Base-by-base conservation (phyloP, 2,329 filamentous ascomycete genomes). In the Myriosclerotinia curreyana region DNA sequence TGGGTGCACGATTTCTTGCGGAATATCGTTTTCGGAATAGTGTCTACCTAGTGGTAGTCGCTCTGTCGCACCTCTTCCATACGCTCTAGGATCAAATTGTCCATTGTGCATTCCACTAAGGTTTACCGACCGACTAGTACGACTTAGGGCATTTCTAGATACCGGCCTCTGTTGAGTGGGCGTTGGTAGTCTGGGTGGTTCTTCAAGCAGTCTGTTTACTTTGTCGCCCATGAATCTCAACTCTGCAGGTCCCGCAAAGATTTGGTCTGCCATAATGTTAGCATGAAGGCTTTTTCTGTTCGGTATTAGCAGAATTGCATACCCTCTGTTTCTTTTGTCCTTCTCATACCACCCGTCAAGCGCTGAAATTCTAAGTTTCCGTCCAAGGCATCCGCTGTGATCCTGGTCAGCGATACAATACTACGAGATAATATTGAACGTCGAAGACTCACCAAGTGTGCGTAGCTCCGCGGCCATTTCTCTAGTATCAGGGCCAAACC, bases 381-480 rank as follows among this genome's bases (percentile, higher is more conserved):
- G 4, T 59, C 55, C n/a, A 59, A 36, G 42, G 55, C 55, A n/a
- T 59, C 20, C 31, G 55, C 55, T 59, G 44, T 36, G 31, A 20
- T 59, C 3, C 12, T 7, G 2, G 20, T 59, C 12, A 59, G 42
- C 28, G 44, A 48, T 48, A 11, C n/a, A 25, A 8, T 17, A 36
- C 12, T 1, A 6, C 1, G 7, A 48, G 12, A 36, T n/a, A 36
- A 9, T 8, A 59, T 59, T 20, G 4, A 15, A 25, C 4, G 14
- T 25, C 11, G 9, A 34, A 25, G 7, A 44, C 59, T 62, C 25
- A 62, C 59, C 51, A 36, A 62, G 31, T 22, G 48, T 54, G 5
- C 59, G 49, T 36, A 54, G 38, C 38, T 62, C 59, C 15, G 59
- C 38, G 20, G 59, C 59, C 38, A 62, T 42, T 9, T 42, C 48